Conservation (phyloP, 1,284 basidiomycete species). For the Cystobasidium sp. region DNA sequence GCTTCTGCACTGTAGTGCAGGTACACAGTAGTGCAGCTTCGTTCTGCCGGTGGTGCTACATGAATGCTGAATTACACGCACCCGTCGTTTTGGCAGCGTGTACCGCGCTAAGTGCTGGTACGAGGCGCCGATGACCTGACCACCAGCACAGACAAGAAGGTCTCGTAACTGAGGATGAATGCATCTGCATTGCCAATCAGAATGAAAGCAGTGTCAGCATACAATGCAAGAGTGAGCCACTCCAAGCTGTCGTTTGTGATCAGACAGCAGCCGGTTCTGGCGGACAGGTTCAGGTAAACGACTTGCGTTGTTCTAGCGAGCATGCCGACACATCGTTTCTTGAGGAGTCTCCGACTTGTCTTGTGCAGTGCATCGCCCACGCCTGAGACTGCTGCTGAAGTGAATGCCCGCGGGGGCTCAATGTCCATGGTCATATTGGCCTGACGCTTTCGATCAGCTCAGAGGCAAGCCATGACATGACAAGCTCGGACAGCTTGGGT, state of each 20-base stretch:
- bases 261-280: too few species aligned
- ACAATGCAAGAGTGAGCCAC: too few species aligned
- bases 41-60: not conserved
- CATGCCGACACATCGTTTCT: not conserved
- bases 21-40: not conserved
- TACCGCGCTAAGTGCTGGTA: conserved; percentile 35
- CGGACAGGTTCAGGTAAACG: not conserved
- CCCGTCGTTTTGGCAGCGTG: conserved; percentile 15
- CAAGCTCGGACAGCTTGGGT: too few species aligned
- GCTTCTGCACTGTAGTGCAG: not conserved
- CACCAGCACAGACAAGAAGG: conserved; percentile 30
- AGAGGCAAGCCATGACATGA: not conserved
- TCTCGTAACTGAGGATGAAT: conserved; percentile 42
- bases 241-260: too few species aligned
- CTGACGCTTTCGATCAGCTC: not conserved
- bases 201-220: not conserved
- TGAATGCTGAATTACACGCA: not conserved
- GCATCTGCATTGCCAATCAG: conserved; percentile 13
- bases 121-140: conserved; percentile 31
- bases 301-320: conserved; percentile 14
- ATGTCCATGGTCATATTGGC: conserved; percentile 18
- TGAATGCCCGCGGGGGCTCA: conserved; percentile 9
- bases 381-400: conserved; percentile 5
- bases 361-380: not conserved
- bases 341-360: conserved; percentile 10